phyloP scores from a whole-genome alignment of 345 rosid species.

The Corchorus capsularis region DNA sequence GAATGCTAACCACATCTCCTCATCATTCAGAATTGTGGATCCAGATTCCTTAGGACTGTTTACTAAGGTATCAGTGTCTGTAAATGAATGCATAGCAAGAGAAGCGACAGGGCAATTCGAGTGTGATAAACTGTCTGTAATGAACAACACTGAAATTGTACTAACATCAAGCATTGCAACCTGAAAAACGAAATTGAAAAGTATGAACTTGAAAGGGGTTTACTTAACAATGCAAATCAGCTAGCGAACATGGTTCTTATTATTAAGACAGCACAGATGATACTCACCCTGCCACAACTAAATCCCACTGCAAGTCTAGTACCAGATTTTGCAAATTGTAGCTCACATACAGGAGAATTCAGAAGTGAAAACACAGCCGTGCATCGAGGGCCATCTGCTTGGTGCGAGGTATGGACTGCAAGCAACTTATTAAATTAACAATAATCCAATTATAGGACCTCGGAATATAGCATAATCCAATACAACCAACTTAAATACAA shows the following conservation, averaged over 20 bases:
- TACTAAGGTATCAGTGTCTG: conserved; percentile 30
- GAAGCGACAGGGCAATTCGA: conserved; percentile 58
- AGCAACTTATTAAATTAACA: conserved; percentile 12
- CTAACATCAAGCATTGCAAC: conserved; percentile 75
- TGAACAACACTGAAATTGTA: conserved; percentile 54
- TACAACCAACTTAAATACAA: conserved; percentile 1
- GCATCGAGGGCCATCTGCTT: conserved; percentile 69
- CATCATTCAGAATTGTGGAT: conserved; percentile 34
- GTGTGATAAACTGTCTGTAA: conserved; percentile 56
- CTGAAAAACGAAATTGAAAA: conserved; percentile 52
- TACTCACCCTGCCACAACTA: conserved; percentile 72
- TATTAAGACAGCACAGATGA: conserved; percentile 19
- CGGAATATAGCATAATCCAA: conserved; percentile 7
- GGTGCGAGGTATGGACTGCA: conserved; percentile 62
- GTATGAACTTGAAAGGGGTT: conserved; percentile 22
- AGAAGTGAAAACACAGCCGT: conserved; percentile 62
- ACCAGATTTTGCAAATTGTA: conserved; percentile 56
- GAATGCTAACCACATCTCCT: conserved; percentile 40
- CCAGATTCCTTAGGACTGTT: conserved; percentile 36
- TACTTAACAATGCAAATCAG: conserved; percentile 1
- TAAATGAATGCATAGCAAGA: conserved; percentile 46
- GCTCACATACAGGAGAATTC: conserved; percentile 54
- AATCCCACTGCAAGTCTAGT: conserved; percentile 76
- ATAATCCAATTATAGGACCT: conserved; percentile 1
- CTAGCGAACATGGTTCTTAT: not conserved